Evolutionary conservation across 441 rosid genomes (phyloP).

Genomic region (Geranium incanum): DNA sequence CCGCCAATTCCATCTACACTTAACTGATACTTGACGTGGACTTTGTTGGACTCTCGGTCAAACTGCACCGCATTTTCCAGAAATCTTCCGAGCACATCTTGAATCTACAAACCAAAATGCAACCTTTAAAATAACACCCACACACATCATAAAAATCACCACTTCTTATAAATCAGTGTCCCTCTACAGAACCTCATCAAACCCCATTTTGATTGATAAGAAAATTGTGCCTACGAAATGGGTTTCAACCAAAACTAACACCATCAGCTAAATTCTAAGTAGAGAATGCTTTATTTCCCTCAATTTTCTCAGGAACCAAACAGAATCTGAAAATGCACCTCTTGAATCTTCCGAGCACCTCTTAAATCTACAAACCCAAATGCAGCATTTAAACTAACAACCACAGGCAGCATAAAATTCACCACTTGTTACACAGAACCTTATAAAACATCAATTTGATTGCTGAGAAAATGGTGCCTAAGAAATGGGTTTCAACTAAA

Average conservation of each 20-base stretch:
- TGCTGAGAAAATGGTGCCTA: background rate
- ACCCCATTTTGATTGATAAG: conserved; percentile 9
- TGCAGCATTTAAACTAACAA: no score
- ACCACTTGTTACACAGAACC: no score
- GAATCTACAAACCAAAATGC: conserved; percentile 86
- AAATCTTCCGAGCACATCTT: conserved; percentile 64
- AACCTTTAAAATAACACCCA: conserved; percentile 49
- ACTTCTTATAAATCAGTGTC: conserved; percentile 20
- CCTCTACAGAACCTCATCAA: conserved; percentile 7
- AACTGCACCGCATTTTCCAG: conserved; percentile 65
- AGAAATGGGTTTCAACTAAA: no score
- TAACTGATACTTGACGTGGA: conserved; percentile 47
- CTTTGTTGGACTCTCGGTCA: conserved; percentile 42
- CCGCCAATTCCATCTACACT: conserved; percentile 41
- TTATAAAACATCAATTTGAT: background rate
- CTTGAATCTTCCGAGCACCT: no score
- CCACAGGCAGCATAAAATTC: no score
- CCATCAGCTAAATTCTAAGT: background rate
- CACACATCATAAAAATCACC: conserved; percentile 41
- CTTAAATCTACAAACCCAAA: no score
- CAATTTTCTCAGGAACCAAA: conserved; percentile 10
- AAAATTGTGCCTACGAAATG: background rate
- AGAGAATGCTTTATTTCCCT: background rate
- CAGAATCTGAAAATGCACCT: no score
- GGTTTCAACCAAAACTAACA: background rate